A percentile compares a stretch with the other conserved stretches of the same genome.
Conservation (phyloP, 345 rosid genomes). For the Lenwebbia sp. region DNA sequence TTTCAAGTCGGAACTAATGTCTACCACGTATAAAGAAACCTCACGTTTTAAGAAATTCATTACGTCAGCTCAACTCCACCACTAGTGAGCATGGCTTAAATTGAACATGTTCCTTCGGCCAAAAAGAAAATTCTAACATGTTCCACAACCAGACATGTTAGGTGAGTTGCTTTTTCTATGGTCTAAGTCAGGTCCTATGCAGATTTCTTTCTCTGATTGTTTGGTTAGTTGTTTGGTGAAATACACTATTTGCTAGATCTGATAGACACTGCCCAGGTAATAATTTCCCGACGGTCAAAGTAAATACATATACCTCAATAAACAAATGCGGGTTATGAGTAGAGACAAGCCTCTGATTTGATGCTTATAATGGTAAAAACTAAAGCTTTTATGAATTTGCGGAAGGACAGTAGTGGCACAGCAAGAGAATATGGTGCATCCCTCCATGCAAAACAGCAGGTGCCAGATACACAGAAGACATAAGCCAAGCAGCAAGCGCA, state of each 20-base stretch:
- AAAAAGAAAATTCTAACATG: not conserved
- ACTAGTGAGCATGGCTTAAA: not conserved
- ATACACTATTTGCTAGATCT: not conserved
- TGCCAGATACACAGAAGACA: not conserved
- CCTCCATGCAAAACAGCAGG: not conserved
- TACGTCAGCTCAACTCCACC: not conserved
- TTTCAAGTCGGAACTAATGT: not conserved
- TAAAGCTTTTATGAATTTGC: not conserved
- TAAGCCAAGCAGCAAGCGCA: not conserved
- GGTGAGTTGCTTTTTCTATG: not conserved
- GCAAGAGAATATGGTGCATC: not conserved
- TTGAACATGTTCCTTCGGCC: not conserved
- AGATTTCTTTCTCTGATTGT: not conserved
- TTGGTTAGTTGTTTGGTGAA: not conserved
- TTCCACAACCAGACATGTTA: not conserved
- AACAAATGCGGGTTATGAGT: not conserved
- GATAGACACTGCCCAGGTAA: not conserved
- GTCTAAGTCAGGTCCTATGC: not conserved
- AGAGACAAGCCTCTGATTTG: not conserved
- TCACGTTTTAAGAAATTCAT: not conserved
- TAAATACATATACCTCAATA: not conserved
- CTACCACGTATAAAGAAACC: not conserved
- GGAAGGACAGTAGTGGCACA: not conserved
- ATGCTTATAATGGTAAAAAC: not conserved
- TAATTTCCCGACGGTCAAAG: not conserved